Percentiles rank a stretch among this genome's conserved stretches.
phyloP scores from a whole-genome alignment of 495 filamentous ascomycete species.

The Xylaria scruposa region DNA sequence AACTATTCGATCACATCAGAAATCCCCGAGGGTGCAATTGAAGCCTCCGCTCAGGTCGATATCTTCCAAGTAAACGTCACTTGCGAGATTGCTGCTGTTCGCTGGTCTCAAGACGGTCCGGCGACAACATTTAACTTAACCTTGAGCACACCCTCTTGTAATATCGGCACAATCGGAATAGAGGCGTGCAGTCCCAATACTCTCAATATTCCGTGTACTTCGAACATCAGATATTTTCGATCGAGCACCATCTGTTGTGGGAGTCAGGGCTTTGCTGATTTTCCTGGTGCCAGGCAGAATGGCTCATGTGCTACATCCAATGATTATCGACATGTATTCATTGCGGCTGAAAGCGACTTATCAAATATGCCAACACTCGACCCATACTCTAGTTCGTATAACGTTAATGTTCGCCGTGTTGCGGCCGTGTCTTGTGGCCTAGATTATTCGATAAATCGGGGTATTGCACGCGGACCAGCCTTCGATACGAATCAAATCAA shows the following conservation, averaged over 20 bases:
- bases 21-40: not conserved
- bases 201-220: too few species aligned
- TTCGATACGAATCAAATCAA: not conserved
- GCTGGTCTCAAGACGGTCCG: not conserved
- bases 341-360: not conserved
- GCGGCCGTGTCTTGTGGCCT: not conserved
- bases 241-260: not conserved
- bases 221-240: not conserved
- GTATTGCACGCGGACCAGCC: not conserved
- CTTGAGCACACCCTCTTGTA: not conserved
- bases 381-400: too few species aligned
- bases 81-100: not conserved
- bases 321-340: not conserved
- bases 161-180: not conserved
- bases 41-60: not conserved
- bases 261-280: not conserved
- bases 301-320: not conserved
- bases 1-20: not conserved
- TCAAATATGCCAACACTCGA: too few species aligned
- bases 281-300: too few species aligned
- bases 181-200: too few species aligned
- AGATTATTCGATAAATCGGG: slow-evolving; percentile 1
- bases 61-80: not conserved
- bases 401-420: not conserved
- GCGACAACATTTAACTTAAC: not conserved